Evolutionary conservation across 2,329 filamentous ascomycete genomes (phyloP).

Genomic region (Penicillium sp.): DNA sequence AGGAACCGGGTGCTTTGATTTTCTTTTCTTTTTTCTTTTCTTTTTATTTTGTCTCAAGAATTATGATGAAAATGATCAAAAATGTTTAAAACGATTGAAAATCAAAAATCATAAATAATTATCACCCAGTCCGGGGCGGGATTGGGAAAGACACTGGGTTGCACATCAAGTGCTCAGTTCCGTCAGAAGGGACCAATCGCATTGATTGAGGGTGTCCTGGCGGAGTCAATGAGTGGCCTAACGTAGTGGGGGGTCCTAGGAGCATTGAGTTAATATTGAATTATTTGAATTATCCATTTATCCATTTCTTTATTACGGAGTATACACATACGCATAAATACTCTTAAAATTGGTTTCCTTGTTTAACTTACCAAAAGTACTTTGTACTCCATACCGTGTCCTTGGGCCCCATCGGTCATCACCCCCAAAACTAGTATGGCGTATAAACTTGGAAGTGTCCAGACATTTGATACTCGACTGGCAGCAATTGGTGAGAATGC

Average conservation of each 20-base stretch:
- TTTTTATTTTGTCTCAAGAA: slow-evolving; percentile 6
- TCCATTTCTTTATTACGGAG: no score
- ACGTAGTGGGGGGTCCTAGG: not conserved
- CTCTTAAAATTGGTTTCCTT: no score
- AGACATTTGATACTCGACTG: no score
- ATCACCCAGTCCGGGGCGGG: slow-evolving; percentile 16
- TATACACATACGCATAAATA: no score
- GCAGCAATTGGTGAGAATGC: slow-evolving; percentile 12
- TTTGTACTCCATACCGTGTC: no score
- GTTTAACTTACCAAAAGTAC: no score
- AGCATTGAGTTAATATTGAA: not conserved
- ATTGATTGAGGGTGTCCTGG: slow-evolving; percentile 2
- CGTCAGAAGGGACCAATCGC: slow-evolving; percentile 5
- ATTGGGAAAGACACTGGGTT: slow-evolving; percentile 16
- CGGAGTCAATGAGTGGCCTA: not conserved
- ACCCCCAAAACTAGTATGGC: slow-evolving; percentile 7
- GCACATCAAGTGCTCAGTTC: slow-evolving; percentile 9
- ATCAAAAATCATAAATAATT: not conserved
- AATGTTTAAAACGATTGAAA: not conserved
- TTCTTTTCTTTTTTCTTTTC: not conserved
- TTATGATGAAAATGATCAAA: not conserved
- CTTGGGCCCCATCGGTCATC: not conserved
- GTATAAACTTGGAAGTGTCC: slow-evolving; percentile 2
- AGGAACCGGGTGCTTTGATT: slow-evolving; percentile 14
- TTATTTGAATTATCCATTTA: no score